phyloP scores from a whole-genome alignment of 805 yeast species.

The Candida boleticola region DNA sequence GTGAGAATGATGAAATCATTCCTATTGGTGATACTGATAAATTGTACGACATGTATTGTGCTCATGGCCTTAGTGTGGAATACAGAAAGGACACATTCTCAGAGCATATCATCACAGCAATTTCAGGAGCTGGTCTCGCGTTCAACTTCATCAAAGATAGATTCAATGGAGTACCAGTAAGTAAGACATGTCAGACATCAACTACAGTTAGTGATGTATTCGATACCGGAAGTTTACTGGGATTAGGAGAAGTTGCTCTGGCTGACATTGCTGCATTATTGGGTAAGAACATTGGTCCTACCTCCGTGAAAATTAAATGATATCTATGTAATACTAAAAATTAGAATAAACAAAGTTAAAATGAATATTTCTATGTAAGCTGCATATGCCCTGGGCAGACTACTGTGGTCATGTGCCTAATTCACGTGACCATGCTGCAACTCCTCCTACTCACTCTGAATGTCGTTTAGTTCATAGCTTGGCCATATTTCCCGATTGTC shows the following conservation, averaged over 20 bases:
- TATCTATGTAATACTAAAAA: no score
- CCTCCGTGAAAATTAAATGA: no score
- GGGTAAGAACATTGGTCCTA: background rate
- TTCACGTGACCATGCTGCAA: no score
- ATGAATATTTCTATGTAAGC: no score
- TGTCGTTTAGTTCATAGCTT: no score
- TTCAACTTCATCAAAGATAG: conserved; percentile 17
- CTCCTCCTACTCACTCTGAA: no score
- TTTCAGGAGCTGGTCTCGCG: conserved; percentile 18
- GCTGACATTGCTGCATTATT: background rate
- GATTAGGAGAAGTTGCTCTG: background rate
- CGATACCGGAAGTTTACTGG: background rate
- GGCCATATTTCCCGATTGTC: no score
- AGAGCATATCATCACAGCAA: conserved; percentile 16
- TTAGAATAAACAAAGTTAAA: no score
- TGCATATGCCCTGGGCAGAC: no score
- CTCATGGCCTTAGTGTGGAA: conserved; percentile 22
- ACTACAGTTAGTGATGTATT: background rate
- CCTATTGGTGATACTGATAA: conserved; percentile 13
- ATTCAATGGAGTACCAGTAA: conserved; percentile 11
- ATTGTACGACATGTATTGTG: conserved; percentile 21
- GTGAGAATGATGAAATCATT: conserved; percentile 15
- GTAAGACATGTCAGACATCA: conserved; percentile 10
- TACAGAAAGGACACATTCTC: conserved; percentile 14
- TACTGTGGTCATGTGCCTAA: no score